These are phyloP conservation scores for Chlorella vulgaris DNA, from an alignment of 139 green algal genomes.

Conservation along the genomic window DNA sequence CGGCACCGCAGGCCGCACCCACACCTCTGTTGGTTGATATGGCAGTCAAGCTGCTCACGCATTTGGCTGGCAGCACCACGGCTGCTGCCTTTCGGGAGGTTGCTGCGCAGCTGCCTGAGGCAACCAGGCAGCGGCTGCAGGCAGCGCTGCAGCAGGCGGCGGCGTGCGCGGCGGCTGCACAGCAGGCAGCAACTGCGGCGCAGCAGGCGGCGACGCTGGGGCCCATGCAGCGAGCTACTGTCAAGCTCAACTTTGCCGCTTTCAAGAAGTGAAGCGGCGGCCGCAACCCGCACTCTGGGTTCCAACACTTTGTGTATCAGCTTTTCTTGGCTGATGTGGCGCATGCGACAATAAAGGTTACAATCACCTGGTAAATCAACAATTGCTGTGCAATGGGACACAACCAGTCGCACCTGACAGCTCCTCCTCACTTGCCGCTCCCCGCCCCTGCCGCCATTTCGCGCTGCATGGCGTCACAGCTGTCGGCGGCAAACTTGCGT, in stretches of 20 bases:
- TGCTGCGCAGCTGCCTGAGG: slow-evolving; percentile 48
- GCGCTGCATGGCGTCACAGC: slow-evolving; percentile 26
- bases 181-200: neutral
- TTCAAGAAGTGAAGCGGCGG: slow-evolving; percentile 12
- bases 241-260: slow-evolving; percentile 30
- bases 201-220: neutral
- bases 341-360: no score
- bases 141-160: slow-evolving; percentile 38
- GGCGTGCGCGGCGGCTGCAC: neutral
- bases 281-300: neutral
- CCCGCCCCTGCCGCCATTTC: slow-evolving; percentile 6
- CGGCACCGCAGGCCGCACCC: slow-evolving; percentile 13
- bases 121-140: slow-evolving; percentile 59
- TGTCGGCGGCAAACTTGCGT: slow-evolving; percentile 33
- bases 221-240: slow-evolving; percentile 22
- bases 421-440: slow-evolving; percentile 1
- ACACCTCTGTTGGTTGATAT: slow-evolving; percentile 34
- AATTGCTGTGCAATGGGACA: neutral
- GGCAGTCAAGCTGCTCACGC: slow-evolving; percentile 55
- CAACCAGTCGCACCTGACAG: no score
- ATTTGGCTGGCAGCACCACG: slow-evolving; percentile 35
- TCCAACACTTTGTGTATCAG: neutral
- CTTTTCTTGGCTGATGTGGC: no score
- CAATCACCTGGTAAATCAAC: neutral
- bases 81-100: slow-evolving; percentile 50